Percentiles rank a stretch among this genome's conserved stretches.
phyloP scores from a whole-genome alignment of 768 basidiomycete species.

The Psilocybe sp. region DNA sequence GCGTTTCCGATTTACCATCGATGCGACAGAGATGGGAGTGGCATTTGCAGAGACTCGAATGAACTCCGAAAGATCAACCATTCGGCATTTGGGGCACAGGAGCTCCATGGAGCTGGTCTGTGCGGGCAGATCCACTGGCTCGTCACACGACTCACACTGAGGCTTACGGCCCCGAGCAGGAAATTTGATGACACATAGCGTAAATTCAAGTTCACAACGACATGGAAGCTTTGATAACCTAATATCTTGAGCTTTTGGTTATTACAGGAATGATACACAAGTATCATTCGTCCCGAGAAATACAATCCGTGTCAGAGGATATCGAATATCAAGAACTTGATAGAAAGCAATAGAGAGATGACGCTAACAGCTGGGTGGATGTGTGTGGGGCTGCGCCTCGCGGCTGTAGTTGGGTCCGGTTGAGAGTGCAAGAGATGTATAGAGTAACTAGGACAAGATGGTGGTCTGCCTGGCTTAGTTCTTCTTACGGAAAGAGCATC shows the following conservation, averaged over 20 bases:
- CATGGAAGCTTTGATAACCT: not conserved
- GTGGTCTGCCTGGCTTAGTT: constrained; percentile 42
- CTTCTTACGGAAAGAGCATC: constrained; percentile 98
- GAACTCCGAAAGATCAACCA: no score
- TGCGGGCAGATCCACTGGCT: no score
- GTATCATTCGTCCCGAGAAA: not conserved
- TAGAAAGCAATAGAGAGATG: not conserved
- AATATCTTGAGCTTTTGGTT: constrained; percentile 1
- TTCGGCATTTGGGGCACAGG: no score
- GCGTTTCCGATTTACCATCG: no score
- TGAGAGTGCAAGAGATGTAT: constrained; percentile 12
- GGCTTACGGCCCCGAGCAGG: no score
- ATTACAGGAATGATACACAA: constrained; percentile 5
- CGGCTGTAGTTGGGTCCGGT: constrained; percentile 6
- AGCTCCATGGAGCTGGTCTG: no score
- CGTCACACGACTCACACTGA: no score
- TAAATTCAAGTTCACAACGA: not conserved
- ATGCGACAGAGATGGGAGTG: no score
- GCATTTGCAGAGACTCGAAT: no score
- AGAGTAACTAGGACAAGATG: constrained; percentile 17
- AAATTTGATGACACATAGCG: not conserved
- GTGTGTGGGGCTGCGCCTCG: constrained; percentile 9
- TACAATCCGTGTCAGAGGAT: constrained; percentile 6
- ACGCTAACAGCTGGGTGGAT: constrained; percentile 4
- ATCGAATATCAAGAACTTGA: not conserved